phyloP scores from a whole-genome alignment of 2,329 filamentous ascomycete genomes.

The Paracorniculantispora psalliotae region DNA sequence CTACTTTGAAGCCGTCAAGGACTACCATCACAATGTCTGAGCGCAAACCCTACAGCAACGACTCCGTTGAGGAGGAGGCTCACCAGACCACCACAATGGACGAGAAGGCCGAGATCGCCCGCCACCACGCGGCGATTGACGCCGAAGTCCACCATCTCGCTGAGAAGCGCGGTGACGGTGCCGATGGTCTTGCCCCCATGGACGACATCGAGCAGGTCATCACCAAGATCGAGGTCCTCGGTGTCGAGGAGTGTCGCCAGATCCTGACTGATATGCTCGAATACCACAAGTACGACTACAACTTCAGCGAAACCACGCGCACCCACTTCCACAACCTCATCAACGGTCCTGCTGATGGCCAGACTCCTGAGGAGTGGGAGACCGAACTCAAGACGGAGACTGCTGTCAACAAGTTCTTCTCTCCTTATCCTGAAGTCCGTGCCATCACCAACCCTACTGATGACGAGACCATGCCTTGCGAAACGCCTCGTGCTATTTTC shows the following conservation, averaged over 20 bases:
- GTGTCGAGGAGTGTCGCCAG: conserved; percentile 18
- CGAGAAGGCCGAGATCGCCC: conserved; percentile 6
- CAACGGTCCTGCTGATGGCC: conserved; percentile 16
- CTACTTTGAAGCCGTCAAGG: background rate
- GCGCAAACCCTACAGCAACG: conserved; percentile 6
- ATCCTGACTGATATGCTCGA: conserved; percentile 19
- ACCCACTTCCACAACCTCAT: conserved; percentile 18
- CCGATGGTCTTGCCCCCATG: conserved; percentile 19
- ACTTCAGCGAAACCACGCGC: conserved; percentile 18
- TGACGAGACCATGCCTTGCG: conserved; percentile 9
- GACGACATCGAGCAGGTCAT: conserved; percentile 23
- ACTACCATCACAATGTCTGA: conserved; percentile 1
- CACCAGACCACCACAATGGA: background rate
- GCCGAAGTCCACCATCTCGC: conserved; percentile 7
- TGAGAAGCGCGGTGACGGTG: conserved; percentile 10
- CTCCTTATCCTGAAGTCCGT: conserved; percentile 13
- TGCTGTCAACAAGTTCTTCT: conserved; percentile 12
- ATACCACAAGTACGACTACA: conserved; percentile 23
- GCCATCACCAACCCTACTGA: conserved; percentile 8
- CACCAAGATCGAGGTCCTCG: conserved; percentile 20
- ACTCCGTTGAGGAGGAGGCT: background rate
- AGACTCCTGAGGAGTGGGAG: conserved; percentile 13
- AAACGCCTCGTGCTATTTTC: conserved; percentile 4
- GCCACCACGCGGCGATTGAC: conserved; percentile 1
- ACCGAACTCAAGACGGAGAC: conserved; percentile 12